A percentile compares a stretch with the other conserved stretches of the same genome.
phyloP scores from a whole-genome alignment of 2,329 filamentous ascomycete species.

The Biscogniauxia sp. region DNA sequence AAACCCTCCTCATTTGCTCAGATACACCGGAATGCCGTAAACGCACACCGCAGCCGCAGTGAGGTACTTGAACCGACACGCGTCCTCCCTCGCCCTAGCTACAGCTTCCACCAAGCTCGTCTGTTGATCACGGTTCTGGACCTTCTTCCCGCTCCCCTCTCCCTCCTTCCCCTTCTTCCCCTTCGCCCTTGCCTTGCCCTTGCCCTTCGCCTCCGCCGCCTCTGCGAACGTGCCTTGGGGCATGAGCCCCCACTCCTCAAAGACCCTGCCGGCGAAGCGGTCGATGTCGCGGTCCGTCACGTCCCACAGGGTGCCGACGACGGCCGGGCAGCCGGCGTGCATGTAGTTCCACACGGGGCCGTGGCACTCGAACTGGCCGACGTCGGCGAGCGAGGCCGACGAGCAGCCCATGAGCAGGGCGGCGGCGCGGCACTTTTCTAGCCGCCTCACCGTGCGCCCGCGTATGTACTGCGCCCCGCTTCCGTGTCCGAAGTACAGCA shows the following conservation, averaged over 20 bases:
- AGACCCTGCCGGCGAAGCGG: conserved; percentile 74
- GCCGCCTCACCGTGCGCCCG: conserved; percentile 73
- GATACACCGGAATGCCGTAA: conserved; percentile 91
- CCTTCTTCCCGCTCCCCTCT: conserved; percentile 12
- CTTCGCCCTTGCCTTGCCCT: conserved; percentile 30
- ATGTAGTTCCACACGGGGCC: conserved; percentile 92
- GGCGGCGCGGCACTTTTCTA: conserved; percentile 71
- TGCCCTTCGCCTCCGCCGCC: conserved; percentile 30
- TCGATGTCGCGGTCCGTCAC: conserved; percentile 98
- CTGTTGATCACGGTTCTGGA: conserved; percentile 25
- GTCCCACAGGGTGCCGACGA: conserved; percentile 94
- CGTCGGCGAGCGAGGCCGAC: conserved; percentile 75
- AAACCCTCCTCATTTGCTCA: conserved; percentile 39
- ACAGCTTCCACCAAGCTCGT: conserved; percentile 78
- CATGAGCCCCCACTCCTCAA: conserved; percentile 84
- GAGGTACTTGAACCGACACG: conserved; percentile 85
- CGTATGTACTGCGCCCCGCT: conserved; percentile 94
- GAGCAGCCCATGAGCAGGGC: conserved; percentile 94
- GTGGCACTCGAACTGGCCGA: conserved; percentile 85
- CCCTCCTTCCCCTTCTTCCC: neutral
- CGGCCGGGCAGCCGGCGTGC: conserved; percentile 78
- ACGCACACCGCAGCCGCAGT: conserved; percentile 93
- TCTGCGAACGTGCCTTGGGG: conserved; percentile 43
- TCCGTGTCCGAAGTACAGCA: conserved; percentile 96
- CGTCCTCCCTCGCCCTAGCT: conserved; percentile 64